phyloP scores from a whole-genome alignment of 108 stramenopile genomes.

The Cyclostephanos invisitatus region DNA sequence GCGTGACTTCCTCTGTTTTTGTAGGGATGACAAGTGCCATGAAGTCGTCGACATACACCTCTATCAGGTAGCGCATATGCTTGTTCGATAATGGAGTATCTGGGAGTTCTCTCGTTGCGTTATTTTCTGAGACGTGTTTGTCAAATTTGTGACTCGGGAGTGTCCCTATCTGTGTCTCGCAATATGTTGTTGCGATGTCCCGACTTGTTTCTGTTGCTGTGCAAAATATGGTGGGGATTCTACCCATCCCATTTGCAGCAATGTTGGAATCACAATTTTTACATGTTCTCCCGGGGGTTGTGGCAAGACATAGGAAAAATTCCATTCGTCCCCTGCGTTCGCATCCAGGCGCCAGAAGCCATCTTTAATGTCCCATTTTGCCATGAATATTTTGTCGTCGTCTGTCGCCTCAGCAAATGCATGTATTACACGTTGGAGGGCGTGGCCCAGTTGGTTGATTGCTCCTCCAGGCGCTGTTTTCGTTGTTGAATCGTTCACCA shows the following conservation, averaged over 20 bases:
- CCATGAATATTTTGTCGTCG: slow-evolving; percentile 22
- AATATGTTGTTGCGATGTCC: slow-evolving; percentile 33
- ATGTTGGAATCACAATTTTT: slow-evolving; percentile 39
- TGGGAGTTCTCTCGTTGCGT: neutral
- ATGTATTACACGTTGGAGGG: slow-evolving; percentile 8
- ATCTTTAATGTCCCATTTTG: too few relatives aligned
- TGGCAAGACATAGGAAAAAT: slow-evolving; percentile 38
- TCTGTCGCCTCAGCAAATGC: slow-evolving; percentile 12
- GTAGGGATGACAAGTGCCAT: slow-evolving; percentile 10
- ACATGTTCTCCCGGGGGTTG: slow-evolving; percentile 4
- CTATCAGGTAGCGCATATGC: slow-evolving; percentile 12
- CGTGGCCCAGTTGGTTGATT: slow-evolving; percentile 14
- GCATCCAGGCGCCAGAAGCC: too few relatives aligned
- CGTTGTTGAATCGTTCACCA: slow-evolving; percentile 12
- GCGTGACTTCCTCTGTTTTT: neutral
- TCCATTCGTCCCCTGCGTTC: slow-evolving; percentile 26
- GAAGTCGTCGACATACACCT: slow-evolving; percentile 43
- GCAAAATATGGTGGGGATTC: too few relatives aligned
- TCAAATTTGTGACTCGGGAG: slow-evolving; percentile 15
- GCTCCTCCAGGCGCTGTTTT: slow-evolving; percentile 12
- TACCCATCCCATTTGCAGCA: too few relatives aligned
- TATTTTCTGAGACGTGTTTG: neutral
- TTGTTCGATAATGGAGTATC: neutral
- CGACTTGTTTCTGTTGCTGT: slow-evolving; percentile 46
- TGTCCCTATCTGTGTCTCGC: slow-evolving; percentile 11